A percentile compares a stretch with the other conserved stretches of the same genome.
Evolutionary conservation across 768 basidiomycete species (phyloP).

Genomic region (Agrocybe praecox): DNA sequence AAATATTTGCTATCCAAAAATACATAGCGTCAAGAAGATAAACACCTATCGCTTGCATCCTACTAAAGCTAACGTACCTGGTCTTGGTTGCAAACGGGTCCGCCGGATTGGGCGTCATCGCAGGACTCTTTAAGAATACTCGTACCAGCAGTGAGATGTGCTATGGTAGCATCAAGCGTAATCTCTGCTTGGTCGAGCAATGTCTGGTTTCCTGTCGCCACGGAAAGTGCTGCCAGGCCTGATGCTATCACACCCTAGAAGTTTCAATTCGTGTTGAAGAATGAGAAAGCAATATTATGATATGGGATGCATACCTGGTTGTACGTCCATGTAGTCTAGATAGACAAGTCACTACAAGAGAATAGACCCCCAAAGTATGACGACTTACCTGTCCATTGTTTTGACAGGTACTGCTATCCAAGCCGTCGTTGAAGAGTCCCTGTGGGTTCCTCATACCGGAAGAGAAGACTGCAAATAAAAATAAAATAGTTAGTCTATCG

Average conservation of each 20-base stretch:
- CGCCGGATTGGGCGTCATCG: conserved; percentile 43
- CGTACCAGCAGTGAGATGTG: conserved; percentile 33
- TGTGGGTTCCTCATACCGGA: conserved; percentile 49
- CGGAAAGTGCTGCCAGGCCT: conserved; percentile 48
- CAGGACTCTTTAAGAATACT: conserved; percentile 54
- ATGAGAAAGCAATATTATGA: neutral
- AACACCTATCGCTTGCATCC: neutral
- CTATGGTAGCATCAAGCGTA: conserved; percentile 53
- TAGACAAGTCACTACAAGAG: neutral
- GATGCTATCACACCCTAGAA: conserved; percentile 57
- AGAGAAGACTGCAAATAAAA: conserved; percentile 30
- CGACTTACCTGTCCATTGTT: conserved; percentile 45
- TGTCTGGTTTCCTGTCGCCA: conserved; percentile 37
- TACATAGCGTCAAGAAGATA: neutral
- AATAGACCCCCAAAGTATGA: neutral
- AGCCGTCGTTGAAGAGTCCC: conserved; percentile 49
- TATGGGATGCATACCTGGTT: conserved; percentile 45
- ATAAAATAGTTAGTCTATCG: neutral
- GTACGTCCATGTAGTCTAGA: conserved; percentile 60
- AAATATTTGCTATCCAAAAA: conserved; percentile 41
- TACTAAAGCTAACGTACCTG: conserved; percentile 31
- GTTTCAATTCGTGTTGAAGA: neutral
- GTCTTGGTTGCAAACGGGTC: conserved; percentile 45
- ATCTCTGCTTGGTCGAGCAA: conserved; percentile 51
- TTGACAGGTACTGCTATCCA: conserved; percentile 34